Base-by-base conservation (phyloP, 179 eudicot species). In the Pouteria campechiana region DNA sequence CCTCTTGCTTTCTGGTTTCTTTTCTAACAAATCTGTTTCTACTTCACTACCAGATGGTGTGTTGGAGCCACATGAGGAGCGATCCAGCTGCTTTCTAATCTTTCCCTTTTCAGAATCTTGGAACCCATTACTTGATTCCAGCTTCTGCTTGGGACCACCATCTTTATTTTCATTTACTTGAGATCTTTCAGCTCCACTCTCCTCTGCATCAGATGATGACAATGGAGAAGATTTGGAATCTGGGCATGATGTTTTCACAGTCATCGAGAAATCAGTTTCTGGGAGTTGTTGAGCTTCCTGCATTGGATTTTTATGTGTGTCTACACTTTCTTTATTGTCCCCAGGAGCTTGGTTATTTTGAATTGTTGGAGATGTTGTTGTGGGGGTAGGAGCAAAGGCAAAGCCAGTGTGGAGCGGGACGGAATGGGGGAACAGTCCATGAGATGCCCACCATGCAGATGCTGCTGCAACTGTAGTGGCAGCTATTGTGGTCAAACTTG, bases 381-480 rank as follows among this genome's bases (percentile, higher is more conserved):
- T n/a, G n/a, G n/a, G n/a, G 29, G 67, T 54, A 53, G 83, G 64
- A 45, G 74, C 52, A 58, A 59, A 70, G 33, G 70, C 52, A 52
- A 58, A 73, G 21, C 74, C 81, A 32, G 72, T 32, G 48, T 64
- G 75, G 56, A 64, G 59, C 17, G 92, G 79, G 66, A 76, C 50
- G 63, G 78, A 74, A 17, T 72, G 23, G 32, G 95, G 87, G 19
- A 81, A 50, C 39, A 90, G 58, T 24, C 98, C 98, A 59, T 90
- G 78, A 27, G 98, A 72, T 10, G 93, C 77, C 98, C 98, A 90
- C 98, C 98, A 90, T 23, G 98, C 84, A 39, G 90, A 74, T 50
- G 98, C 98, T 55, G 95, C 98, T 31, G 98, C 89, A 54, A 82
- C 87, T 25, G 98, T 90, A 23, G 95, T 84, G 15, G 90, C 87